A percentile compares a stretch with the other conserved stretches of the same genome.
Conservation (phyloP, 192 early-diverging fungal species). For the Phycomyces nitens region DNA sequence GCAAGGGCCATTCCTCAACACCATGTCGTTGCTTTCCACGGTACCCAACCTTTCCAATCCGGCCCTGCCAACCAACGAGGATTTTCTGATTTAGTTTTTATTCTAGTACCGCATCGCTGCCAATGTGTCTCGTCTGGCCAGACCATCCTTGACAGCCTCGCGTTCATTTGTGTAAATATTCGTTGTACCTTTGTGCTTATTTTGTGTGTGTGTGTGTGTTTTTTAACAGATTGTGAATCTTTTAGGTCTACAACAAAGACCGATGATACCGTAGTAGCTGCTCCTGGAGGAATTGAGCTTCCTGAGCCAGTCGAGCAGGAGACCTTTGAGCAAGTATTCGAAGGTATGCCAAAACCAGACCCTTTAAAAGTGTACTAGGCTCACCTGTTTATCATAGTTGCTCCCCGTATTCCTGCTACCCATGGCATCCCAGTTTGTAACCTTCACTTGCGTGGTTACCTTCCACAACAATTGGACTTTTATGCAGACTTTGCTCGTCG, state of each 20-base stretch:
- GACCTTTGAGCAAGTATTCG: conserved; percentile 17
- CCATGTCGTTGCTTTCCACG: neutral
- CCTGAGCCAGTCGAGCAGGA: conserved; percentile 10
- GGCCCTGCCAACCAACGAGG: too few species aligned
- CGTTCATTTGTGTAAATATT: neutral
- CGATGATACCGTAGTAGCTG: too few species aligned
- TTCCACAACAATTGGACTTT: conserved; percentile 85
- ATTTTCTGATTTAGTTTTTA: too few species aligned
- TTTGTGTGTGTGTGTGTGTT: too few species aligned
- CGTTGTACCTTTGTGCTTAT: too few species aligned
- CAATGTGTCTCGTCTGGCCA: neutral
- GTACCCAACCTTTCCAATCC: too few species aligned
- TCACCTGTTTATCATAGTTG: too few species aligned
- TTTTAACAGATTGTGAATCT: too few species aligned
- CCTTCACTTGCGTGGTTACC: conserved; percentile 72
- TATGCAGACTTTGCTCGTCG: conserved; percentile 80
- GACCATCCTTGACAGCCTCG: neutral
- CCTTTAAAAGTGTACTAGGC: too few species aligned
- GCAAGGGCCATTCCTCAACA: neutral
- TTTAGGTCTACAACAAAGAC: too few species aligned
- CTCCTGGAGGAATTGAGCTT: conserved; percentile 1
- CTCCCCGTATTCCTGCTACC: conserved; percentile 49
- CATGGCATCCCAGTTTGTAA: conserved; percentile 71
- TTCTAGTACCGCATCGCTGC: neutral
- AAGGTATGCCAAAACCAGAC: conserved; percentile 14